Base-by-base conservation (phyloP, 2,329 filamentous ascomycete genomes). In the Colletotrichum tanaceti region DNA sequence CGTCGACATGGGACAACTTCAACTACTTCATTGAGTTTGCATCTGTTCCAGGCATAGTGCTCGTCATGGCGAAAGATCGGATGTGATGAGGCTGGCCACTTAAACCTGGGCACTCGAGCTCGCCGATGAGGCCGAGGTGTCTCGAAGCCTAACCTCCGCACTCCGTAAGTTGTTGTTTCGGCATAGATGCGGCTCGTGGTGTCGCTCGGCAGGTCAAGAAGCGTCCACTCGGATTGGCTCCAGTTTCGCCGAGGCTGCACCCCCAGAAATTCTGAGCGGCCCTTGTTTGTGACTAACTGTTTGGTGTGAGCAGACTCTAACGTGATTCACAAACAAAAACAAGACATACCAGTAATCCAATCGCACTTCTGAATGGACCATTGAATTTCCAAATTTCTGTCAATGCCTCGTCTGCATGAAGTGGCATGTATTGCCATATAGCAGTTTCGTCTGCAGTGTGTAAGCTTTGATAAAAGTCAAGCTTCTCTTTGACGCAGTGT, bases 341-440 rank as follows among this genome's bases (percentile, higher is more conserved):
- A 11, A 32, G 13, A 64, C 61, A 14, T 43, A 58, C 61, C 6
- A 58, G 44, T n/a, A 64, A 22, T 1, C 20, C 53, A 52, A 44
- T 58, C 9, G 22, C 35, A 7, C 22, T 46, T 2, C 35, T 7
- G 0, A 64, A 11, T 4, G 11, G 28, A 14, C 53, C 35, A 7
- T 58, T n/a, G 6, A 50, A 28, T 44, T 44, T 63, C 61, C 44
- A 58, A 24, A 63, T 64, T 41, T 58, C 52, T 4, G 61, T 64
- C 18, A 58, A n/a, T 35, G 52, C 20, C 20, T 64, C 44, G 9
- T 18, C 46, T 39, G 43, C 5, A 18, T 44, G 35, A 20, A 64
- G 52, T 20, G 44, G 53, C 61, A 52, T 64, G 16, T 58, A 64
- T 3, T 20, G 13, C 53, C 24, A 64, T 2, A 64, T 16, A 10